Conservation (phyloP, 768 basidiomycete species). For the Auricularia cornea region DNA sequence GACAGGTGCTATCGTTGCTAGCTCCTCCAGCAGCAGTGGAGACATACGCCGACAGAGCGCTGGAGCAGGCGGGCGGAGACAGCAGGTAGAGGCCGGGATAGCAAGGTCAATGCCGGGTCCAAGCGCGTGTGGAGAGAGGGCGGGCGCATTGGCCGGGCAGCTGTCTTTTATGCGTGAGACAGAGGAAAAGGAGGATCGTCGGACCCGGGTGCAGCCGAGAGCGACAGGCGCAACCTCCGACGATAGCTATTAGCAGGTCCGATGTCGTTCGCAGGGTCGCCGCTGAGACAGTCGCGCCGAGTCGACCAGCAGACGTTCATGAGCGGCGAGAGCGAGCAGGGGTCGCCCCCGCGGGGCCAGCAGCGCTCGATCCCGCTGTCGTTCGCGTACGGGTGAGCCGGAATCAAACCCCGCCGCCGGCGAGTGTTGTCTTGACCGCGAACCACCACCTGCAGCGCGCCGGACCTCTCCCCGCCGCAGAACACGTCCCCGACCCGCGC, state of each 20-base stretch:
- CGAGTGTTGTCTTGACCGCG: constrained; percentile 38
- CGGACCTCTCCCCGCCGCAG: constrained; percentile 7
- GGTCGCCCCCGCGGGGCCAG: constrained; percentile 26
- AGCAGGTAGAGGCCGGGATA: too few relatives aligned
- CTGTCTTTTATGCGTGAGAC: too few relatives aligned
- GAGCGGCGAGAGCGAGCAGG: constrained; percentile 39
- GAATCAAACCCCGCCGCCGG: constrained; percentile 33
- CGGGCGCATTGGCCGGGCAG: too few relatives aligned
- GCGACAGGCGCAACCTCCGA: too few relatives aligned
- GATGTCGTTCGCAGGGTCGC: constrained; percentile 85
- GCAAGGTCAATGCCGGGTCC: too few relatives aligned
- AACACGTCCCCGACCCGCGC: constrained; percentile 29
- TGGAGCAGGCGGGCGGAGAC: too few relatives aligned
- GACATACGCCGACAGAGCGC: too few relatives aligned
- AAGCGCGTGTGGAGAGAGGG: too few relatives aligned
- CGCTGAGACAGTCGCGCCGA: constrained; percentile 77
- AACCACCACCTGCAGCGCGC: constrained; percentile 5
- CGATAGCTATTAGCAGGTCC: constrained; percentile 22
- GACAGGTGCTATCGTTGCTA: too few relatives aligned
- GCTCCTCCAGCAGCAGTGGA: too few relatives aligned
- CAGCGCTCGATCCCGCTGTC: constrained; percentile 43
- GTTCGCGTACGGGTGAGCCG: constrained; percentile 61
- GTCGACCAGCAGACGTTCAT: constrained; percentile 75
- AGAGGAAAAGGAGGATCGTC: too few relatives aligned
- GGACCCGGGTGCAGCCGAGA: too few relatives aligned